These are phyloP conservation scores for Pisolithus thermaeus DNA, from an alignment of 1,284 basidiomycete genomes.

Conservation along the genomic window DNA sequence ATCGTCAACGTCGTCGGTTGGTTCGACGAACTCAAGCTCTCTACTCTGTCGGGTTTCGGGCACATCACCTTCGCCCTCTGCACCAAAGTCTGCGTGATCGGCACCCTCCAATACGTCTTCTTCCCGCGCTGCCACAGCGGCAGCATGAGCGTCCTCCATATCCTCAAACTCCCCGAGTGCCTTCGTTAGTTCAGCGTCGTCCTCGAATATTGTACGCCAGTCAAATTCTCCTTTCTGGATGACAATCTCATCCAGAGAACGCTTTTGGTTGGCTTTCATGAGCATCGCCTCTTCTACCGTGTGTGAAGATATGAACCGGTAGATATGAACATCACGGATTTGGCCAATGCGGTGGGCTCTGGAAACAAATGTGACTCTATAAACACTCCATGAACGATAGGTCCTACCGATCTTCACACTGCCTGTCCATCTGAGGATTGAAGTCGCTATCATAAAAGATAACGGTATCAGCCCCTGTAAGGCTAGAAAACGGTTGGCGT, in stretches of 20 bases:
- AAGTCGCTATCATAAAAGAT: constrained; percentile 97
- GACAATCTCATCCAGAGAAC: constrained; percentile 85
- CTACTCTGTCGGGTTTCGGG: constrained; percentile 6
- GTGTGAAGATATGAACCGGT: constrained; percentile 88
- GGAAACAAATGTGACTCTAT: constrained; percentile 3
- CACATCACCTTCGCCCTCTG: constrained; percentile 29
- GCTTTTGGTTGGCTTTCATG: constrained; percentile 94
- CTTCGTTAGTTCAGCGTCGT: constrained; percentile 47
- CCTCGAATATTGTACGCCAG: constrained; percentile 81
- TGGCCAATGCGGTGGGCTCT: constrained; percentile 94
- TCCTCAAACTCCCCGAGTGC: constrained; percentile 88
- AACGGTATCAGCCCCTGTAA: constrained; percentile 96
- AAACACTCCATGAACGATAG: not conserved
- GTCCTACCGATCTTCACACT: constrained; percentile 87
- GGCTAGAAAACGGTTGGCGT: constrained; percentile 34
- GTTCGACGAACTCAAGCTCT: constrained; percentile 14
- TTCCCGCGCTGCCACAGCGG: constrained; percentile 73
- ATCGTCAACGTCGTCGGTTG: constrained; percentile 17
- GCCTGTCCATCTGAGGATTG: constrained; percentile 95
- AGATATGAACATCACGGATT: constrained; percentile 95
- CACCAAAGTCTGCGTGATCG: constrained; percentile 70
- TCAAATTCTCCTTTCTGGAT: constrained; percentile 95
- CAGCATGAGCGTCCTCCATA: constrained; percentile 78
- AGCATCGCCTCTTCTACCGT: constrained; percentile 98
- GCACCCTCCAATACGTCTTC: constrained; percentile 65